Conservation (phyloP, 352 stramenopile genomes). For the Phytophthora pistaciae region DNA sequence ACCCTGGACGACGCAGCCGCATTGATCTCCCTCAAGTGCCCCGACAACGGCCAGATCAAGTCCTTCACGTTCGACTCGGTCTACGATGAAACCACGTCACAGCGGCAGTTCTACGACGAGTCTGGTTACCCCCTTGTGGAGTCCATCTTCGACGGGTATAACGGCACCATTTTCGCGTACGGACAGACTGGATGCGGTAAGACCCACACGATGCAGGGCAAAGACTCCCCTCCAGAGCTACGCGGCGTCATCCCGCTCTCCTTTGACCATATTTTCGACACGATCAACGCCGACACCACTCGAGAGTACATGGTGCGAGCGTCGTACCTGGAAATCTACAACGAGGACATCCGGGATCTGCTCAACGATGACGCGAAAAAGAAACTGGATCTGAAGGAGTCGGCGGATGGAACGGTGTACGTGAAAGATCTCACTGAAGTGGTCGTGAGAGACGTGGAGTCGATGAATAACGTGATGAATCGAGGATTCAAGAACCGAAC, state of each 20-base stretch:
- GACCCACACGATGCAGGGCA: constrained; percentile 89
- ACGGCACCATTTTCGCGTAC: constrained; percentile 94
- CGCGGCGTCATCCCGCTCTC: constrained; percentile 85
- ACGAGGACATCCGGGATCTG: constrained; percentile 94
- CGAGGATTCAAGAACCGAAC: constrained; percentile 88
- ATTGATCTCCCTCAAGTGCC: constrained; percentile 81
- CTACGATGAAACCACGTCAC: constrained; percentile 89
- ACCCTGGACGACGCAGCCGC: constrained; percentile 71
- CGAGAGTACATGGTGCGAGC: constrained; percentile 87
- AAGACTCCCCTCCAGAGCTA: constrained; percentile 76
- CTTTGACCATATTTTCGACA: constrained; percentile 91
- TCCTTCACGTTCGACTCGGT: constrained; percentile 93
- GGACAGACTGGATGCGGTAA: constrained; percentile 89
- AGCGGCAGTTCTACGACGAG: constrained; percentile 90
- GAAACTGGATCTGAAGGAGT: constrained; percentile 89
- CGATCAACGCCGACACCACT: constrained; percentile 71
- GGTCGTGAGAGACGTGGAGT: constrained; percentile 77
- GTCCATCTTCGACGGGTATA: constrained; percentile 93
- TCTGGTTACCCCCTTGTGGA: constrained; percentile 89
- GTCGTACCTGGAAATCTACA: constrained; percentile 97
- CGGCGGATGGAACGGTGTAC: constrained; percentile 82
- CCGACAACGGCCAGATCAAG: constrained; percentile 81
- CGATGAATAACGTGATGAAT: constrained; percentile 86
- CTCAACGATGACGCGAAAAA: constrained; percentile 84
- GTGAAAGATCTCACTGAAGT: constrained; percentile 92